These are phyloP conservation scores for Uromyces viciae-fabae DNA, from an alignment of 1,284 basidiomycete genomes.

Conservation along the genomic window DNA sequence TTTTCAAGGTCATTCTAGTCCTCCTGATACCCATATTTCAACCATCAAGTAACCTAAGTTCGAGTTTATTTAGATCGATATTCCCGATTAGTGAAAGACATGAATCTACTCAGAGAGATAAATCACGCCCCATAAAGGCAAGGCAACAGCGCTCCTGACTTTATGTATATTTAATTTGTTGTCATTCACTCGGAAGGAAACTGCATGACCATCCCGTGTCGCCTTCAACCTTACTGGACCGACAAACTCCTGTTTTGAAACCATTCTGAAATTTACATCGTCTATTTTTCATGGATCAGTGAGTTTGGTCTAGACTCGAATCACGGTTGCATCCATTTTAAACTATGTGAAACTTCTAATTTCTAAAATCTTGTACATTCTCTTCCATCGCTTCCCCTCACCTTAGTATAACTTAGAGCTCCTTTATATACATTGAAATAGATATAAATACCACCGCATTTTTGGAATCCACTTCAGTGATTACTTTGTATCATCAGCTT, in stretches of 20 bases:
- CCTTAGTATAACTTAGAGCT: too few relatives aligned
- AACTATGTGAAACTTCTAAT: too few relatives aligned
- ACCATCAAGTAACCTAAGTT: neutral
- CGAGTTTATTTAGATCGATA: neutral
- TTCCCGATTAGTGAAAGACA: neutral
- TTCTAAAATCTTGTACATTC: too few relatives aligned
- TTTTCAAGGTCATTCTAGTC: slow-evolving; percentile 1
- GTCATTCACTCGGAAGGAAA: too few relatives aligned
- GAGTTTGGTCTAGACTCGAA: neutral
- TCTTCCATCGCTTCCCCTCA: too few relatives aligned
- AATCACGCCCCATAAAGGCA: neutral
- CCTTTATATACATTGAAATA: too few relatives aligned
- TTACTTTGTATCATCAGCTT: too few relatives aligned
- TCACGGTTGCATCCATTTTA: too few relatives aligned
- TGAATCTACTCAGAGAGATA: neutral
- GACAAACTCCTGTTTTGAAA: neutral
- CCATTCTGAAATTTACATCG: slow-evolving; percentile 10
- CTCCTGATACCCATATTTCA: neutral
- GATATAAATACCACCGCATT: too few relatives aligned
- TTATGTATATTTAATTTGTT: slow-evolving; percentile 2
- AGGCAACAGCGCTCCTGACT: neutral
- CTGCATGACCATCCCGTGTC: neutral
- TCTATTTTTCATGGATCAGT: slow-evolving; percentile 20
- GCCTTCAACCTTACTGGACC: neutral
- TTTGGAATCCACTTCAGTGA: too few relatives aligned